Base-by-base conservation (phyloP, 257 asterid species). In the Perilla frutescens region DNA sequence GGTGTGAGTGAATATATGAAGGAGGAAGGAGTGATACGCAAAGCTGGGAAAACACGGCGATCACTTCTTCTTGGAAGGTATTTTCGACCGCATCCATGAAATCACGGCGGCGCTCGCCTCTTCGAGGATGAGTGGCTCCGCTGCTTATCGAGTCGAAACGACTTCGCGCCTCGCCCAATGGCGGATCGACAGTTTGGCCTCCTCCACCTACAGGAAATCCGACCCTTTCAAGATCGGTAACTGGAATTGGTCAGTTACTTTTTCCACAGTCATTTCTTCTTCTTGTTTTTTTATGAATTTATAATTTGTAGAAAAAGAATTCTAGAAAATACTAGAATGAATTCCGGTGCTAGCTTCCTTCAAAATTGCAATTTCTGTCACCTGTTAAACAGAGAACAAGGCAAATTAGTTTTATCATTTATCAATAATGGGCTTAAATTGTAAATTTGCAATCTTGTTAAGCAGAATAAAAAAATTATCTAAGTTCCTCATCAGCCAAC, bases 201-300 rank as follows among this genome's bases (percentile, higher is more conserved):
- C 96, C 14, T 90, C 81, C 61, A 80, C 90, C 20, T 90, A 87
- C 60, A 74, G 98, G 13, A 90, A 88, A 71, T 92, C 97, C 20
- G 90, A 90, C 78, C 96, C 98, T 75, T 92, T 92, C 83, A 87
- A 68, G 65, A 81, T 92, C 79, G 96, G 95, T 36, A 69, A 73
- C 11, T 92, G 98, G 98, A 92, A 92, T 67, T 90, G 98, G 98
- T 92, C 7, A 47, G 65, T 74, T 12, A 12, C 0, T 44, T 43
- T 54, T 58, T 47, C 37, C 29, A 11, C 26, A 44, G n/a, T n/a
- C n/a, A n/a, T n/a, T n/a, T n/a, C n/a, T n/a, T n/a, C n/a, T n/a
- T n/a, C n/a, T n/a, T n/a, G n/a, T n/a, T n/a, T n/a, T n/a, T n/a
- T n/a, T n/a, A n/a, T n/a, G n/a, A n/a, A n/a, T n/a, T n/a, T n/a